These are phyloP conservation scores for Fusarium pseudonygamai DNA, from an alignment of 2,329 filamentous ascomycete genomes.

Conservation along the genomic window DNA sequence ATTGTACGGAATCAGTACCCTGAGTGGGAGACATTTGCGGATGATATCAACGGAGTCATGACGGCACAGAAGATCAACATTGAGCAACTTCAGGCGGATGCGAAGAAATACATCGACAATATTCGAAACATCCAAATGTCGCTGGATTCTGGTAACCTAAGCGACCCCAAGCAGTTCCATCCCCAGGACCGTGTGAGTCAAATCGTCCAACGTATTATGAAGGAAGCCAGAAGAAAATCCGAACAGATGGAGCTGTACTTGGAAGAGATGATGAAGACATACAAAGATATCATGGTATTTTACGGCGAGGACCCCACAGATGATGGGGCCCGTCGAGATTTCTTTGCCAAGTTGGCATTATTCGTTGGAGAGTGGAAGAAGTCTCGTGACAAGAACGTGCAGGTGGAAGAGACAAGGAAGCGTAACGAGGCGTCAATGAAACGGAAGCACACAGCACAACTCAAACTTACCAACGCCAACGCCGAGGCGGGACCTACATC, in stretches of 20 bases:
- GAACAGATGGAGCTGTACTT: slow-evolving; percentile 95
- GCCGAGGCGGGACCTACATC: slow-evolving; percentile 65
- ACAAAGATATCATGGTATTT: slow-evolving; percentile 95
- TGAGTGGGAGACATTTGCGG: slow-evolving; percentile 89
- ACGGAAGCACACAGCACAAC: slow-evolving; percentile 77
- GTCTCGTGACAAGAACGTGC: slow-evolving; percentile 90
- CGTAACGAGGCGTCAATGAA: slow-evolving; percentile 94
- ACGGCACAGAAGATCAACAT: slow-evolving; percentile 91
- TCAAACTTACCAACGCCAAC: slow-evolving; percentile 66
- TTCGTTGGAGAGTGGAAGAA: slow-evolving; percentile 97
- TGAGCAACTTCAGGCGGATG: slow-evolving; percentile 87
- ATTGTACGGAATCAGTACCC: slow-evolving; percentile 97
- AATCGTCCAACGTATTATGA: slow-evolving; percentile 93
- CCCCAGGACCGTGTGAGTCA: slow-evolving; percentile 94
- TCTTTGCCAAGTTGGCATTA: slow-evolving; percentile 90
- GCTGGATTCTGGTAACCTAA: slow-evolving; percentile 91
- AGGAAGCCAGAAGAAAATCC: slow-evolving; percentile 93
- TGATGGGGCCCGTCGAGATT: slow-evolving; percentile 92
- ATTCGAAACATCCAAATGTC: slow-evolving; percentile 93
- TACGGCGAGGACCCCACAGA: slow-evolving; percentile 94
- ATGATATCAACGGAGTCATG: slow-evolving; percentile 84
- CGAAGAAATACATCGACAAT: slow-evolving; percentile 92
- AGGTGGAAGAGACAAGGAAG: slow-evolving; percentile 81
- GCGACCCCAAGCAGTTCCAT: slow-evolving; percentile 97
- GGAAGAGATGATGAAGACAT: slow-evolving; percentile 90